phyloP scores from a whole-genome alignment of 2,329 filamentous ascomycete genomes.

The Truncatella angustata region DNA sequence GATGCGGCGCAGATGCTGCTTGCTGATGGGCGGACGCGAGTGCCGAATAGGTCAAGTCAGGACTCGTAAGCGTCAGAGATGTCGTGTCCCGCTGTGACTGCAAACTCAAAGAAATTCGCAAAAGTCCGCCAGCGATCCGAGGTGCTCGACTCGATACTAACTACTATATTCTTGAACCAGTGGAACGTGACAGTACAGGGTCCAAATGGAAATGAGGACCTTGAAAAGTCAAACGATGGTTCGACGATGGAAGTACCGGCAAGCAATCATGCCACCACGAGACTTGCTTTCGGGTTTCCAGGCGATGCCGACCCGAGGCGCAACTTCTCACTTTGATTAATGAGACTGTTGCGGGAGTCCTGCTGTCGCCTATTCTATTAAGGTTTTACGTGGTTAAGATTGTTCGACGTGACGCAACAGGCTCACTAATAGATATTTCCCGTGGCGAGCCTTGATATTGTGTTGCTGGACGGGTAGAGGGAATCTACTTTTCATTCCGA shows the following conservation, averaged over 20 bases:
- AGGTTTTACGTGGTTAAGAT: slow-evolving; percentile 4
- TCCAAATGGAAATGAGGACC: too few species aligned
- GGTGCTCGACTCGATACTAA: too few species aligned
- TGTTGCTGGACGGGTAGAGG: too few species aligned
- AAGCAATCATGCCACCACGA: neutral
- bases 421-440: neutral
- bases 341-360: neutral
- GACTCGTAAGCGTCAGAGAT: neutral
- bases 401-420: slow-evolving; percentile 8
- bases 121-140: too few species aligned
- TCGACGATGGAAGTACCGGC: neutral
- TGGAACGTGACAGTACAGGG: too few species aligned
- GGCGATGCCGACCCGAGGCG: neutral
- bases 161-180: too few species aligned
- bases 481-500: too few species aligned
- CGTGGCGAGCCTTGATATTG: neutral
- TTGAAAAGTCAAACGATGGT: neutral
- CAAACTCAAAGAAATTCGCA: neutral
- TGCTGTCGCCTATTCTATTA: neutral
- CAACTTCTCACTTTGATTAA: too few species aligned
- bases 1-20: neutral
- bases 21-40: neutral
- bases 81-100: neutral
- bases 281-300: neutral
- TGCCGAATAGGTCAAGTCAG: neutral